A percentile compares a stretch with the other conserved stretches of the same genome.
These are phyloP conservation scores for Obba rivulosa DNA, from an alignment of 768 basidiomycete species.

Conservation along the genomic window DNA sequence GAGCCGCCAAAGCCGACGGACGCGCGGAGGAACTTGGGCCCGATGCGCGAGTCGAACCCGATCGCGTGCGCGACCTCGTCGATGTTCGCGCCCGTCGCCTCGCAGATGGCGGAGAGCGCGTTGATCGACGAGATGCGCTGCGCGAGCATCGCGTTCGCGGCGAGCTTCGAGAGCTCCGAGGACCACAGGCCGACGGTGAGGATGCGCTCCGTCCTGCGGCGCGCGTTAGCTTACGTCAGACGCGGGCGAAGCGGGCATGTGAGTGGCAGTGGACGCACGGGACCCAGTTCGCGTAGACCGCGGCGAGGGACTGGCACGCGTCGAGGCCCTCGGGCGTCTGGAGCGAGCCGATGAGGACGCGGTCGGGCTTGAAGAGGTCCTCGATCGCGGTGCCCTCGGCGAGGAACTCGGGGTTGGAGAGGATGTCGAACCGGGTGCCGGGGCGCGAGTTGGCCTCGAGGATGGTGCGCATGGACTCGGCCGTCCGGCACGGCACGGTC, in stretches of 20 bases:
- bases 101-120: slow-evolving; percentile 96
- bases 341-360: slow-evolving; percentile 95
- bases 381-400: slow-evolving; percentile 95
- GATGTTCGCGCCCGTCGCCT: slow-evolving; percentile 97
- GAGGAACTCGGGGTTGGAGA: slow-evolving; percentile 99
- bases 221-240: neutral
- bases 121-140: slow-evolving; percentile 99
- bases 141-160: slow-evolving; percentile 98
- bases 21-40: slow-evolving; percentile 92
- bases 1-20: slow-evolving; percentile 96
- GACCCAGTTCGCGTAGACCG: slow-evolving; percentile 96
- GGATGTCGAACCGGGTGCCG: slow-evolving; percentile 90
- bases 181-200: slow-evolving; percentile 97
- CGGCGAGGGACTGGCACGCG: slow-evolving; percentile 70
- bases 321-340: slow-evolving; percentile 80
- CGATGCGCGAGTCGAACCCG: slow-evolving; percentile 89
- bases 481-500: slow-evolving; percentile 97
- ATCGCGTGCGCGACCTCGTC: slow-evolving; percentile 96
- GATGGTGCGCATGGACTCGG: slow-evolving; percentile 98
- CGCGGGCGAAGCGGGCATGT: neutral
- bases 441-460: slow-evolving; percentile 96
- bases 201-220: slow-evolving; percentile 60
- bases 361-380: slow-evolving; percentile 87
- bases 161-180: slow-evolving; percentile 96
- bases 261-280: slow-evolving; percentile 46